Conservation (phyloP, 1,284 basidiomycete genomes). For the Cryptococcus sp. region DNA sequence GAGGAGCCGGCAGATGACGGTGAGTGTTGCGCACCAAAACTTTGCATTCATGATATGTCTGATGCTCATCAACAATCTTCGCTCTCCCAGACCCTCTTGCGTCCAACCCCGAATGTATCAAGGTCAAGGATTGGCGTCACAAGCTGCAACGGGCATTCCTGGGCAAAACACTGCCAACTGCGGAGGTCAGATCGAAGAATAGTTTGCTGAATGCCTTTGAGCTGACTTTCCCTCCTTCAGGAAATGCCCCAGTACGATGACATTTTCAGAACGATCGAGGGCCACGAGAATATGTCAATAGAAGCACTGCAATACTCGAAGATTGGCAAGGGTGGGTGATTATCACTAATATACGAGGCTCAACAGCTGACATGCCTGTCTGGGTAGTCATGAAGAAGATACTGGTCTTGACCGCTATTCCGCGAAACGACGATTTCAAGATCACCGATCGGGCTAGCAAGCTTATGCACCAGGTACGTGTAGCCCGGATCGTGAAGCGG, state of each 20-base stretch:
- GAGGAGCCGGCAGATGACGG: slow-evolving; percentile 41
- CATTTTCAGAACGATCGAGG: slow-evolving; percentile 80
- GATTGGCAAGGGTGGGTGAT: slow-evolving; percentile 72
- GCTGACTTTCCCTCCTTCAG: slow-evolving; percentile 50
- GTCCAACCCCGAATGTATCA: slow-evolving; percentile 69
- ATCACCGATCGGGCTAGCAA: slow-evolving; percentile 71
- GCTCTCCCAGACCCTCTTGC: slow-evolving; percentile 51
- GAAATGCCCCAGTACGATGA: slow-evolving; percentile 76
- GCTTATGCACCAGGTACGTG: slow-evolving; percentile 54
- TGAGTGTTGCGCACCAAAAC: slow-evolving; percentile 15
- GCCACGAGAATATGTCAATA: slow-evolving; percentile 78
- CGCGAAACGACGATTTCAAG: slow-evolving; percentile 79
- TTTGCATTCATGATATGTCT: neutral
- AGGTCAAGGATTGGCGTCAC: slow-evolving; percentile 85
- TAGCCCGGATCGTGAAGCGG: neutral
- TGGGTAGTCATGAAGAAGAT: slow-evolving; percentile 86
- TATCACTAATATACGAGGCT: neutral
- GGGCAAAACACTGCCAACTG: slow-evolving; percentile 56
- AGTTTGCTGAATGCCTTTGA: neutral
- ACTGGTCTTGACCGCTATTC: slow-evolving; percentile 68
- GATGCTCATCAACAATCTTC: slow-evolving; percentile 9
- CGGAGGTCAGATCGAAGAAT: slow-evolving; percentile 38
- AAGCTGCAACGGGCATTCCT: slow-evolving; percentile 88
- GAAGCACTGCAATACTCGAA: slow-evolving; percentile 89
- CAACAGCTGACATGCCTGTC: slow-evolving; percentile 1